A percentile compares a stretch with the other conserved stretches of the same genome.
These are phyloP conservation scores for Rhizopogon vesiculosus DNA, from an alignment of 768 basidiomycete species.

Conservation along the genomic window DNA sequence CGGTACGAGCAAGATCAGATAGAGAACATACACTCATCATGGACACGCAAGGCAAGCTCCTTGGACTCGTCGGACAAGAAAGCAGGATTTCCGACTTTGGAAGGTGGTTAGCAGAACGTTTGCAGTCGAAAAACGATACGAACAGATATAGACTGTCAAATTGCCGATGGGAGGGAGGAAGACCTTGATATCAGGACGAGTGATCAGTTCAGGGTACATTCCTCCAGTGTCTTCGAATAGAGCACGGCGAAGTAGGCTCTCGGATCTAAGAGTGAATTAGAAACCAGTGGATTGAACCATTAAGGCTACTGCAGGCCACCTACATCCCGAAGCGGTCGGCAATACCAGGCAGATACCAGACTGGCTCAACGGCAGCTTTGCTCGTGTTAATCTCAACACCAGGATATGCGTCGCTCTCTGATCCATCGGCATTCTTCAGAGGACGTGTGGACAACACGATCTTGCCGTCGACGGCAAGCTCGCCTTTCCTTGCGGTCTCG, in stretches of 20 bases:
- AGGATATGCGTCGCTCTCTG: slow-evolving; percentile 47
- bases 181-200: slow-evolving; percentile 91
- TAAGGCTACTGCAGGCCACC: slow-evolving; percentile 32
- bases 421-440: slow-evolving; percentile 59
- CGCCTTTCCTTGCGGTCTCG: slow-evolving; percentile 68
- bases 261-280: slow-evolving; percentile 47
- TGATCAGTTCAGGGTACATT: slow-evolving; percentile 94
- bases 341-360: slow-evolving; percentile 93
- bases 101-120: slow-evolving; percentile 2
- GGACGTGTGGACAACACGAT: slow-evolving; percentile 70
- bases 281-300: neutral
- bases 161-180: slow-evolving; percentile 95
- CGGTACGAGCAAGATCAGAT: neutral
- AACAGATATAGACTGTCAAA: slow-evolving; percentile 89
- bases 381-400: slow-evolving; percentile 87
- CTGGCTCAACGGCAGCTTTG: slow-evolving; percentile 95
- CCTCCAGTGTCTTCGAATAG: slow-evolving; percentile 96
- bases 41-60: slow-evolving; percentile 82
- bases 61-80: slow-evolving; percentile 72
- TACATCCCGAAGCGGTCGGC: slow-evolving; percentile 93
- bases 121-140: slow-evolving; percentile 11
- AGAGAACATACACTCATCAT: slow-evolving; percentile 75
- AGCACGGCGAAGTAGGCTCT: slow-evolving; percentile 79
- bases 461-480: slow-evolving; percentile 74
- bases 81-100: slow-evolving; percentile 75